These are phyloP conservation scores for Corchorus capsularis DNA, from an alignment of 345 rosid species.

Conservation along the genomic window DNA sequence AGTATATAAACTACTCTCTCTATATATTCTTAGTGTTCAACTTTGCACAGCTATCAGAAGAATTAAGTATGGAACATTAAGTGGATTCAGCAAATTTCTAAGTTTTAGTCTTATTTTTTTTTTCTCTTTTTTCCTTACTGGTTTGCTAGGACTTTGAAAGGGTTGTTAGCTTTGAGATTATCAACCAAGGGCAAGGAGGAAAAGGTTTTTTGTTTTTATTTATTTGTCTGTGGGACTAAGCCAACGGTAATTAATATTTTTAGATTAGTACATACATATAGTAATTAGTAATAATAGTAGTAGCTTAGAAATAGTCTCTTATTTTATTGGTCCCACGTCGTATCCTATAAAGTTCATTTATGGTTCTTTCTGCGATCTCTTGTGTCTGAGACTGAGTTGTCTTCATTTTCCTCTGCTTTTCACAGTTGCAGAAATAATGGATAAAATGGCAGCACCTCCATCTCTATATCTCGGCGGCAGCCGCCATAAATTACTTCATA, in stretches of 20 bases:
- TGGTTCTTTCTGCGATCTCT: not conserved
- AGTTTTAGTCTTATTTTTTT: not conserved
- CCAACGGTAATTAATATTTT: too few relatives aligned
- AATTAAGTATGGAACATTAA: not conserved
- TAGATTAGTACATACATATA: too few relatives aligned
- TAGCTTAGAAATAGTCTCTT: not conserved
- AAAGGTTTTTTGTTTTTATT: not conserved
- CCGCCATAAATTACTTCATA: constrained; percentile 37
- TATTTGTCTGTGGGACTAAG: not conserved
- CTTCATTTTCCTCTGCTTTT: not conserved
- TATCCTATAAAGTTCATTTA: not conserved
- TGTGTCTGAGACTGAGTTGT: too few relatives aligned
- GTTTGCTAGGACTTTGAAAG: not conserved
- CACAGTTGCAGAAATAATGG: constrained; percentile 30
- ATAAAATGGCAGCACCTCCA: not conserved
- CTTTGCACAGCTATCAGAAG: not conserved
- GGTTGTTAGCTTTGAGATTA: not conserved
- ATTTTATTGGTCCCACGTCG: not conserved
- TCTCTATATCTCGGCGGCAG: not conserved
- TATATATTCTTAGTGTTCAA: constrained; percentile 2
- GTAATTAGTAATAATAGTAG: too few relatives aligned
- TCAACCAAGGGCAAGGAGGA: not conserved
- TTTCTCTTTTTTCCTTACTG: too few relatives aligned
- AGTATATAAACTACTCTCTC: too few relatives aligned
- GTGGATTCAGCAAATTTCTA: not conserved